These are phyloP conservation scores for Eremothecium cymbalariae DNA, from an alignment of 1,139 yeast genomes.

Conservation along the genomic window DNA sequence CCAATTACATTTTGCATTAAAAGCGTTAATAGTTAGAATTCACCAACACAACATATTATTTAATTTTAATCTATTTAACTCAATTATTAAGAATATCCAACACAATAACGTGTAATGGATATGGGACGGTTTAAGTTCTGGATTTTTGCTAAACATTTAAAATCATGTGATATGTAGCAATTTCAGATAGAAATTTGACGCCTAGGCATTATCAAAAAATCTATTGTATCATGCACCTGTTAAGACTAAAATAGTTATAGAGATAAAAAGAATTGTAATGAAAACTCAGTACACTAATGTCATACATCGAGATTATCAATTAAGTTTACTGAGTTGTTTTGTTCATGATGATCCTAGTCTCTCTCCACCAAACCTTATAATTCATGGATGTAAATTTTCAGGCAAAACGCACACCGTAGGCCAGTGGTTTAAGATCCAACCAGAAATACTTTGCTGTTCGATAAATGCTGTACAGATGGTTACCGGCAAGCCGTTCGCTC, in stretches of 20 bases:
- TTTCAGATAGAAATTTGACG: too few species aligned
- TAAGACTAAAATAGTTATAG: too few species aligned
- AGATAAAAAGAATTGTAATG: too few species aligned
- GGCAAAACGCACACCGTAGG: conserved; percentile 25
- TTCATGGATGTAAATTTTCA: conserved; percentile 27
- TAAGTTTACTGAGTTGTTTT: conserved; percentile 17
- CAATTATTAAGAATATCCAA: neutral
- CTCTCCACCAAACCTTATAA: conserved; percentile 22
- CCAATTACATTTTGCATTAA: too few species aligned
- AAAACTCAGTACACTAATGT: too few species aligned
- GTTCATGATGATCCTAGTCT: conserved; percentile 18
- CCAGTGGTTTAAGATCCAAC: conserved; percentile 16
- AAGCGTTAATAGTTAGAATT: too few species aligned
- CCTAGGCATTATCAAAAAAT: too few species aligned
- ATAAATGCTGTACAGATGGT: conserved; percentile 27
- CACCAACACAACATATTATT: neutral
- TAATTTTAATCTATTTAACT: neutral
- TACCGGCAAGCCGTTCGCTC: conserved; percentile 29
- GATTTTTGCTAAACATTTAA: too few species aligned
- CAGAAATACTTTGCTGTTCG: conserved; percentile 17
- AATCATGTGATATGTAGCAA: too few species aligned
- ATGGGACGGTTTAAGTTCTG: too few species aligned
- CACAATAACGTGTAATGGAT: conserved; percentile 5
- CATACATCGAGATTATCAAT: conserved; percentile 23
- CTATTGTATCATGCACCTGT: too few species aligned